Evolutionary conservation across 805 yeast species (phyloP).

Genomic region (baker's yeast (Saccharomyces cerevisiae)): DNA sequence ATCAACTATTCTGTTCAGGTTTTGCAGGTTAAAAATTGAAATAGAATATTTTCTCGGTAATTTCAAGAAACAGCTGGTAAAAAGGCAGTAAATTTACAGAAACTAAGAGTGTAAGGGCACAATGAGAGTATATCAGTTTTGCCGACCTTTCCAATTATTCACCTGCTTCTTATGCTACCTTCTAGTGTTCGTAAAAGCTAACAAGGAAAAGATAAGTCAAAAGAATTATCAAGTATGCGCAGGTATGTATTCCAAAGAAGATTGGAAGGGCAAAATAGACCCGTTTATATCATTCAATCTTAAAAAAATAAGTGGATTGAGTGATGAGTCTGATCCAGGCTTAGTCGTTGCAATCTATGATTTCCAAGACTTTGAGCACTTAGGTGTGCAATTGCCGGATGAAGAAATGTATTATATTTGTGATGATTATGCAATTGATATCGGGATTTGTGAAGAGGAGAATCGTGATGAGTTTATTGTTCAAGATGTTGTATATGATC

Average conservation of each 20-base stretch:
- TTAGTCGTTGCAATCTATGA: slow-evolving; percentile 75
- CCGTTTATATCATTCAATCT: slow-evolving; percentile 52
- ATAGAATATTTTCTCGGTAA: not conserved
- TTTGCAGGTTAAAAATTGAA: not conserved
- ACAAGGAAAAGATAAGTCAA: slow-evolving; percentile 42
- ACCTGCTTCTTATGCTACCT: not conserved
- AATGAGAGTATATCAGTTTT: not conserved
- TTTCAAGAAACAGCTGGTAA: not conserved
- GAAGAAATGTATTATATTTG: slow-evolving; percentile 59
- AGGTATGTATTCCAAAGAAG: slow-evolving; percentile 81
- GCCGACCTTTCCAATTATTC: not conserved
- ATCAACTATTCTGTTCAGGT: not conserved
- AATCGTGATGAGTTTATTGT: slow-evolving; percentile 60
- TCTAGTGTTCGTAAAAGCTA: slow-evolving; percentile 22
- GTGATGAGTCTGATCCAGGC: slow-evolving; percentile 32
- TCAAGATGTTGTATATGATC: slow-evolving; percentile 33
- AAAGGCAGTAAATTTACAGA: not conserved
- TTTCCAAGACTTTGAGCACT: slow-evolving; percentile 60
- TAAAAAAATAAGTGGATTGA: slow-evolving; percentile 21
- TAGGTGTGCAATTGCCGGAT: slow-evolving; percentile 48
- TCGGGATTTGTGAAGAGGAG: slow-evolving; percentile 44
- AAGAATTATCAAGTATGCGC: slow-evolving; percentile 63
- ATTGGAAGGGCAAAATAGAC: slow-evolving; percentile 74
- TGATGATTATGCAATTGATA: slow-evolving; percentile 55
- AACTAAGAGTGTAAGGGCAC: not conserved